A percentile compares a stretch with the other conserved stretches of the same genome.
These are phyloP conservation scores for Solanum hybrid DNA, from an alignment of 305 asterid species.

Conservation along the genomic window DNA sequence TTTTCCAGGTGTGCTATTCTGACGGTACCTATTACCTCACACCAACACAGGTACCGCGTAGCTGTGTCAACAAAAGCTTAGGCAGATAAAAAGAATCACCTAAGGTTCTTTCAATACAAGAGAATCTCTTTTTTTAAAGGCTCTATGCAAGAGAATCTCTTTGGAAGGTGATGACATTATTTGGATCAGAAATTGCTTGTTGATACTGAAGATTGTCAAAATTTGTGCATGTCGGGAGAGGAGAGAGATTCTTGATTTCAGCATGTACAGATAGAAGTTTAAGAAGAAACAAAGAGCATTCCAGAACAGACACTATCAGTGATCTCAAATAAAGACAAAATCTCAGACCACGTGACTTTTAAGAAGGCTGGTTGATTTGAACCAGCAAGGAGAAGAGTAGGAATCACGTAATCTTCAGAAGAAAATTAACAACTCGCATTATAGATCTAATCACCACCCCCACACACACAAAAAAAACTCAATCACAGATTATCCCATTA, in stretches of 20 bases:
- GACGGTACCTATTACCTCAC: background rate
- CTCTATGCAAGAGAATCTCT: background rate
- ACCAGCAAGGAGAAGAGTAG: background rate
- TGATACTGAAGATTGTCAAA: background rate
- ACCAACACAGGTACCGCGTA: background rate
- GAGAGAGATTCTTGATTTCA: background rate
- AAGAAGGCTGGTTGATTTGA: background rate
- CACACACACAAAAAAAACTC: background rate
- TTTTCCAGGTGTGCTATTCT: background rate
- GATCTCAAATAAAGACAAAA: background rate
- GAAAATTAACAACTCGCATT: background rate
- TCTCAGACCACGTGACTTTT: background rate
- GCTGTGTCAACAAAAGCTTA: background rate
- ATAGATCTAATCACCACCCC: background rate
- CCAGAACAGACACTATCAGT: background rate
- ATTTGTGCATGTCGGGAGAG: background rate
- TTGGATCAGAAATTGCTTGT: background rate
- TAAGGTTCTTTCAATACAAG: background rate
- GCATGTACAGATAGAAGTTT: background rate
- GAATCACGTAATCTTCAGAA: background rate
- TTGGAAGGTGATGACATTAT: background rate
- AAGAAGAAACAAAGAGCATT: background rate
- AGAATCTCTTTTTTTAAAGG: background rate
- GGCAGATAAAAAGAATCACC: background rate
- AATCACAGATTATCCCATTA: background rate